Percentiles rank a stretch among this genome's conserved stretches.
These are phyloP conservation scores for Albophoma yamanashiensis DNA, from an alignment of 2,329 filamentous ascomycete species.

Conservation along the genomic window DNA sequence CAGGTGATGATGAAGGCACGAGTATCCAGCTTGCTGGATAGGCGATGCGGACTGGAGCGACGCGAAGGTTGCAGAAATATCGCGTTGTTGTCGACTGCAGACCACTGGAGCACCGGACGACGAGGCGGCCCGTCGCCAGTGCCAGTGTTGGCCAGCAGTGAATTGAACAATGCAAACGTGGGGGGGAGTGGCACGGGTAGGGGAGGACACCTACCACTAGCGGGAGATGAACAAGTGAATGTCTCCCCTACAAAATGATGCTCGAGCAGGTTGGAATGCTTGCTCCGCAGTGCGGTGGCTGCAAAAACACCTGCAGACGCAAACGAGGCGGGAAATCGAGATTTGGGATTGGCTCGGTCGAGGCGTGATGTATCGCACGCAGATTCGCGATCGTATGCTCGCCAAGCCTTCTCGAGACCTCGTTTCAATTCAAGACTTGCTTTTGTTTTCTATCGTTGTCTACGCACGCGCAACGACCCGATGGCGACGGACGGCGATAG, in stretches of 20 bases:
- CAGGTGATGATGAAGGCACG: neutral
- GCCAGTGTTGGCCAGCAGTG: neutral
- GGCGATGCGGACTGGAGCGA: neutral
- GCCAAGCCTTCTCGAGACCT: slow-evolving; percentile 17
- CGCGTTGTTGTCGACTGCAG: too few species aligned
- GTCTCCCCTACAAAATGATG: slow-evolving; percentile 64
- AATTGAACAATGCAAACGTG: slow-evolving; percentile 13
- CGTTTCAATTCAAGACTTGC: slow-evolving; percentile 13
- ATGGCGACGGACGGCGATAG: slow-evolving; percentile 20
- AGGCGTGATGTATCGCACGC: neutral
- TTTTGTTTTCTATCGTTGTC: slow-evolving; percentile 19
- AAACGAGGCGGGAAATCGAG: neutral
- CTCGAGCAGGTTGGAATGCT: slow-evolving; percentile 15
- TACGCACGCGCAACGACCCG: slow-evolving; percentile 25
- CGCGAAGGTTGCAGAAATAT: neutral
- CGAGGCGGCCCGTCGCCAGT: neutral
- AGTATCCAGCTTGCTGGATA: neutral
- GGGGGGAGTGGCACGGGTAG: slow-evolving; percentile 26
- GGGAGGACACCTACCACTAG: slow-evolving; percentile 44
- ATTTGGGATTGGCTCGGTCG: neutral
- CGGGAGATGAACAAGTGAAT: slow-evolving; percentile 97
- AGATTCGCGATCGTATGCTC: slow-evolving; percentile 4
- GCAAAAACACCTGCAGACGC: slow-evolving; percentile 10
- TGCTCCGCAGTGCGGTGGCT: slow-evolving; percentile 10
- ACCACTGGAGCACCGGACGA: neutral